phyloP scores from a whole-genome alignment of 2,329 filamentous ascomycete species.

The Thelonectria discophora region DNA sequence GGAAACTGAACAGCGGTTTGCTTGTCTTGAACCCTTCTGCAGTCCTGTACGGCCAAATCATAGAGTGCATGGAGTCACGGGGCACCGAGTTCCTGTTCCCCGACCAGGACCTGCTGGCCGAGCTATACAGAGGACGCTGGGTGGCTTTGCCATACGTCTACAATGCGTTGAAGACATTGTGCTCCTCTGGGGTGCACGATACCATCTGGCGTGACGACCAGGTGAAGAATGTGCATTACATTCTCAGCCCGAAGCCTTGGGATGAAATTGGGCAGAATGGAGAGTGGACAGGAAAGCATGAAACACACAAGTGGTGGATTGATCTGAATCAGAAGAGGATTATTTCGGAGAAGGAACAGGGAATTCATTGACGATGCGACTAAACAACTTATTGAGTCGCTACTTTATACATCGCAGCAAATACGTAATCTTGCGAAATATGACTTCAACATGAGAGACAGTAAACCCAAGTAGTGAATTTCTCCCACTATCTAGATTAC shows the following conservation, averaged over 20 bases:
- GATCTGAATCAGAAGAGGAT: slow-evolving; percentile 57
- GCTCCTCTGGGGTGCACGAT: slow-evolving; percentile 61
- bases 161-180: slow-evolving; percentile 70
- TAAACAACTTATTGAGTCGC: neutral
- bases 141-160: slow-evolving; percentile 67
- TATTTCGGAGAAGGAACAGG: slow-evolving; percentile 50
- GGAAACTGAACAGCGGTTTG: slow-evolving; percentile 61
- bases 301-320: slow-evolving; percentile 66
- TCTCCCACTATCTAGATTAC: too few relatives aligned
- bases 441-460: neutral
- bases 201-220: slow-evolving; percentile 65
- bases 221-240: slow-evolving; percentile 70
- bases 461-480: too few relatives aligned
- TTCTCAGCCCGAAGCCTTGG: slow-evolving; percentile 70
- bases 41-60: slow-evolving; percentile 59
- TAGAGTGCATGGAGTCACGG: slow-evolving; percentile 58
- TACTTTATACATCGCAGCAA: neutral
- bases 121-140: slow-evolving; percentile 65
- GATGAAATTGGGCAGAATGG: slow-evolving; percentile 58
- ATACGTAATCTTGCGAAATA: neutral
- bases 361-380: slow-evolving; percentile 39
- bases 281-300: slow-evolving; percentile 54
- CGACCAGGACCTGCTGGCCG: slow-evolving; percentile 66
- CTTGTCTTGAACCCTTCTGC: slow-evolving; percentile 64
- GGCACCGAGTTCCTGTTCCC: slow-evolving; percentile 63